Base-by-base conservation (phyloP, 257 asterid genomes). In the Salvia hispanica region DNA sequence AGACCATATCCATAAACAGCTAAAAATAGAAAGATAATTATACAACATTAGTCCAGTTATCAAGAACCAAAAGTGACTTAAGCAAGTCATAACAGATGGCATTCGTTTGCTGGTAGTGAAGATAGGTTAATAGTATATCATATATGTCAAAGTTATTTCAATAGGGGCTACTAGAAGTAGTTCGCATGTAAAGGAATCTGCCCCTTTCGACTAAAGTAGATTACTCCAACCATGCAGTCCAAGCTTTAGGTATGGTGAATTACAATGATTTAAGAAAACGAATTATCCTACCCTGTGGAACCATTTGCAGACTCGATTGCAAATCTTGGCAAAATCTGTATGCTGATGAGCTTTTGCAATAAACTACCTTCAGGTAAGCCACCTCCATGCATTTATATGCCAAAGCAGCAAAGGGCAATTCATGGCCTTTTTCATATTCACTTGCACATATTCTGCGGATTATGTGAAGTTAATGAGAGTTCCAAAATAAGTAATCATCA, bases 361-460 rank as follows among this genome's bases (percentile, higher is more conserved):
- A 85, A 64, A 88, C 86, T 66, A 88, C 77, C 78, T 84, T 88
- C 88, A 90, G 70, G 79, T 86, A 82, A 55, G 97, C 92, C 77
- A 90, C 96, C 80, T 92, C 97, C 88, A 83, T 72, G 67, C 98
- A 90, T 78, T 92, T 92, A 78, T 85, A 90, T 74, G 94, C 90
- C 88, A 92, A 77, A 64, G 96, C 88, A 73, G 97, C 96, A 62
- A 89, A 83, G 67, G 92, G 90, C 85, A 84, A 65, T 73, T 92
- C 95, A 69, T 77, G 78, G 72, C 79, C 78, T 69, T 84, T 85
- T 77, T 88, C 91, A 60, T 88, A 90, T 56, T 82, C 95, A 63
- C 33, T 73, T 70, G 95, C 97, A 80, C 97, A 86, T 42, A 73
- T 67, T 79, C 98, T 92, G 96, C 81, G 82, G 48, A 66, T 69